Conservation (phyloP, 495 filamentous ascomycete species). For the Aspergillus ellipticus region DNA sequence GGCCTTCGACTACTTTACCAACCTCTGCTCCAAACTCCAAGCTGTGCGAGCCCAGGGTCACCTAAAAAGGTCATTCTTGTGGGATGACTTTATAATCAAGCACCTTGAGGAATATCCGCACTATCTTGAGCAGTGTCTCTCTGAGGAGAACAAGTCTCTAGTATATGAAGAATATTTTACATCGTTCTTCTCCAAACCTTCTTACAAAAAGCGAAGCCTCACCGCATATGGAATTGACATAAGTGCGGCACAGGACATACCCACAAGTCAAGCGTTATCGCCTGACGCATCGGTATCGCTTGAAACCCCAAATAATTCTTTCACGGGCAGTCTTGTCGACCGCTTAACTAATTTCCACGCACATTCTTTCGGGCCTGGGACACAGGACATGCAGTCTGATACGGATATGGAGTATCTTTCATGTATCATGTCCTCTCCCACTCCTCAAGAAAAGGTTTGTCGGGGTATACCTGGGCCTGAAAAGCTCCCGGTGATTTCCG, state of each 20-base stretch:
- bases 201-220: slow-evolving; percentile 36
- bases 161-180: slow-evolving; percentile 36
- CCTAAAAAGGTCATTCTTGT: slow-evolving; percentile 49
- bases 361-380: slow-evolving; percentile 20
- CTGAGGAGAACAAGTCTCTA: slow-evolving; percentile 16
- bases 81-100: slow-evolving; percentile 65
- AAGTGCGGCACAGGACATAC: slow-evolving; percentile 24
- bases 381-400: slow-evolving; percentile 5
- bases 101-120: slow-evolving; percentile 37
- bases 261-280: not conserved
- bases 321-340: slow-evolving; percentile 30
- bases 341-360: slow-evolving; percentile 28
- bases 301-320: slow-evolving; percentile 15
- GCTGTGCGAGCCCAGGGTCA: slow-evolving; percentile 36
- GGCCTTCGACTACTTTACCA: slow-evolving; percentile 49
- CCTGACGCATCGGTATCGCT: not conserved
- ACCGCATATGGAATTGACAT: slow-evolving; percentile 26
- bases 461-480: not conserved
- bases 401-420: slow-evolving; percentile 11
- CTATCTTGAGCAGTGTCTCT: slow-evolving; percentile 26
- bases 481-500: not conserved
- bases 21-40: slow-evolving; percentile 52
- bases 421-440: slow-evolving; percentile 5
- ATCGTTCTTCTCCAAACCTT: slow-evolving; percentile 22
- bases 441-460: not conserved